Percentiles rank a stretch among this genome's conserved stretches.
Conservation (phyloP, 31 red algal species). For the Odonthalia washingtoniensis region DNA sequence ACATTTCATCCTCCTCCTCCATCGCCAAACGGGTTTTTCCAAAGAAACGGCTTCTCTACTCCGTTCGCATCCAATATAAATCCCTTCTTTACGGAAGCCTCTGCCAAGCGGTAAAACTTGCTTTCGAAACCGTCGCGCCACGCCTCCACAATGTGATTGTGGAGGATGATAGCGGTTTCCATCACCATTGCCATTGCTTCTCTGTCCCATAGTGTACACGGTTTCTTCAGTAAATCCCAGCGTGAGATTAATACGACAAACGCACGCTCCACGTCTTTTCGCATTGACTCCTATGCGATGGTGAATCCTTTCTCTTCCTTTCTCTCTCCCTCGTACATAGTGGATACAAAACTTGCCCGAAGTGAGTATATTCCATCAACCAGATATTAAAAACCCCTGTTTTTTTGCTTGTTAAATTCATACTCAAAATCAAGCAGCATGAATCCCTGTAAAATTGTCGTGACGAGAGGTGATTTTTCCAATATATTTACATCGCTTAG, state of each 20-base stretch:
- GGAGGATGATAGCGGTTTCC: not conserved
- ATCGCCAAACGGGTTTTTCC: too few relatives aligned
- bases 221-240: not conserved
- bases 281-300: not conserved
- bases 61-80: too few relatives aligned
- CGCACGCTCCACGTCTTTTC: conserved; percentile 7
- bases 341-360: not conserved
- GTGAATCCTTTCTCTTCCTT: not conserved
- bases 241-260: not conserved
- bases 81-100: too few relatives aligned
- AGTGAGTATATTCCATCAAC: not conserved
- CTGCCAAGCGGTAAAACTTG: too few relatives aligned
- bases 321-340: not conserved
- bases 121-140: not conserved
- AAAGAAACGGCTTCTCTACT: too few relatives aligned
- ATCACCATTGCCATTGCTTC: not conserved
- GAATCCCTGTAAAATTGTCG: not conserved
- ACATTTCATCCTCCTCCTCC: too few relatives aligned
- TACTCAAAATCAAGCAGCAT: not conserved
- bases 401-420: not conserved
- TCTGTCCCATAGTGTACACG: not conserved
- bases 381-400: not conserved
- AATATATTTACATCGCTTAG: not conserved
- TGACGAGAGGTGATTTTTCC: not conserved
- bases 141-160: conserved; percentile 21